Evolutionary conservation across 2,329 filamentous ascomycete species (phyloP).

Genomic region (Anisogramma anomala): DNA sequence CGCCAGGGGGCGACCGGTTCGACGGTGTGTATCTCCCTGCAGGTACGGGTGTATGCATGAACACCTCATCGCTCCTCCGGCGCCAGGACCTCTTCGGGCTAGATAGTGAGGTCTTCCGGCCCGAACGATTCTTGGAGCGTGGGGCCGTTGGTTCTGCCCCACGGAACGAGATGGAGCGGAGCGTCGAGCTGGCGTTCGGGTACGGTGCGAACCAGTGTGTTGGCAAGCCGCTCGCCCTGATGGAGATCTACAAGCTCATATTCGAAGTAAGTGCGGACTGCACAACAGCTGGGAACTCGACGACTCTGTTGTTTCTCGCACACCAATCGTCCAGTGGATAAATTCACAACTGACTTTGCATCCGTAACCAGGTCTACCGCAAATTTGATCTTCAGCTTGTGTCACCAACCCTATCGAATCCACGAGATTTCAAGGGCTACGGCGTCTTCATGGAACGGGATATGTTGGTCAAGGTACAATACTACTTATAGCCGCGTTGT

Average conservation of each 20-base stretch:
- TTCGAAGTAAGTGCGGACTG: slow-evolving; percentile 25
- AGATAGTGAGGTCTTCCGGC: slow-evolving; percentile 46
- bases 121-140: slow-evolving; percentile 45
- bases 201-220: slow-evolving; percentile 29
- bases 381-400: too few relatives aligned
- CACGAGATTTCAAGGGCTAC: neutral
- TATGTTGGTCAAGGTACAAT: neutral
- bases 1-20: slow-evolving; percentile 1
- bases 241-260: slow-evolving; percentile 32
- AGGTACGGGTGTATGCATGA: slow-evolving; percentile 5
- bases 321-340: too few relatives aligned
- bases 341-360: too few relatives aligned
- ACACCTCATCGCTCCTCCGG: slow-evolving; percentile 3
- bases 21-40: slow-evolving; percentile 1
- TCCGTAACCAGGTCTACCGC: too few relatives aligned
- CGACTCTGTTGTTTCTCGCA: too few relatives aligned
- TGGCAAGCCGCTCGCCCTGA: slow-evolving; percentile 30
- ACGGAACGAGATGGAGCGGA: slow-evolving; percentile 22
- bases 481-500: too few relatives aligned
- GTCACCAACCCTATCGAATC: too few relatives aligned
- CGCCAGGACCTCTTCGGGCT: slow-evolving; percentile 25
- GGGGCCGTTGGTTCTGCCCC: slow-evolving; percentile 22
- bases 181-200: slow-evolving; percentile 29
- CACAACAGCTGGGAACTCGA: slow-evolving; percentile 1
- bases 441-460: neutral